Evolutionary conservation across 2,329 filamentous ascomycete species (phyloP).

Genomic region (Pseudocercospora fuligena): DNA sequence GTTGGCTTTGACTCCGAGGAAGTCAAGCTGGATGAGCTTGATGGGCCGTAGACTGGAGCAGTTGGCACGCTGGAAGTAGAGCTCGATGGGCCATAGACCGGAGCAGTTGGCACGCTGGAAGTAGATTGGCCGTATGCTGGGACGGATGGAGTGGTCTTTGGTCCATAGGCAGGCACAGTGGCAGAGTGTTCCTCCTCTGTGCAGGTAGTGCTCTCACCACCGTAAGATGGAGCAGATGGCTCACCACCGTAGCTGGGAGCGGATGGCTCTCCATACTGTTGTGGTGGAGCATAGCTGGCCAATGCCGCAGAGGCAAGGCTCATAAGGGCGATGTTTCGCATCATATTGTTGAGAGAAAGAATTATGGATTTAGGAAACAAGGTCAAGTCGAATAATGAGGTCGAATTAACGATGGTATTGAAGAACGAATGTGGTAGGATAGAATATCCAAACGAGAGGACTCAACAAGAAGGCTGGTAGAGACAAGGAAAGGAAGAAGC

Average conservation of each 20-base stretch:
- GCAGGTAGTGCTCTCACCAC: background rate
- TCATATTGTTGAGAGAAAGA: constrained; percentile 18
- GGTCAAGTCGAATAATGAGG: constrained; percentile 1
- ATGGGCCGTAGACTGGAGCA: constrained; percentile 7
- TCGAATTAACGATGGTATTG: constrained; percentile 4
- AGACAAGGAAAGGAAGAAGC: constrained; percentile 8
- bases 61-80: constrained; percentile 9
- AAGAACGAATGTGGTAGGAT: constrained; percentile 19
- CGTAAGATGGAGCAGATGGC: background rate
- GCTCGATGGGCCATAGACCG: constrained; percentile 7
- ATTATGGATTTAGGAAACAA: constrained; percentile 21
- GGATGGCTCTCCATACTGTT: constrained; percentile 4
- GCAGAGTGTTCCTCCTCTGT: constrained; percentile 5
- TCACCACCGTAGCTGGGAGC: background rate
- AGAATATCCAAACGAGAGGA: constrained; percentile 14
- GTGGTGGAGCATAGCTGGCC: constrained; percentile 17
- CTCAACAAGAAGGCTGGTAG: constrained; percentile 19
- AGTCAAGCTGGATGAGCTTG: background rate
- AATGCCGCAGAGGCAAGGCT: constrained; percentile 24
- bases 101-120: constrained; percentile 8
- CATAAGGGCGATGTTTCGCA: constrained; percentile 25
- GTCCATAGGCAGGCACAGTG: constrained; percentile 3
- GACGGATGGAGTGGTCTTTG: constrained; percentile 4
- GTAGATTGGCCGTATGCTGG: background rate
- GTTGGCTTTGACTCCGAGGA: constrained; percentile 9